Evolutionary conservation across 768 basidiomycete genomes (phyloP), one percentile per base, ranked within the genome.

Genomic region (Candolleomyces efflorescens): DNA sequence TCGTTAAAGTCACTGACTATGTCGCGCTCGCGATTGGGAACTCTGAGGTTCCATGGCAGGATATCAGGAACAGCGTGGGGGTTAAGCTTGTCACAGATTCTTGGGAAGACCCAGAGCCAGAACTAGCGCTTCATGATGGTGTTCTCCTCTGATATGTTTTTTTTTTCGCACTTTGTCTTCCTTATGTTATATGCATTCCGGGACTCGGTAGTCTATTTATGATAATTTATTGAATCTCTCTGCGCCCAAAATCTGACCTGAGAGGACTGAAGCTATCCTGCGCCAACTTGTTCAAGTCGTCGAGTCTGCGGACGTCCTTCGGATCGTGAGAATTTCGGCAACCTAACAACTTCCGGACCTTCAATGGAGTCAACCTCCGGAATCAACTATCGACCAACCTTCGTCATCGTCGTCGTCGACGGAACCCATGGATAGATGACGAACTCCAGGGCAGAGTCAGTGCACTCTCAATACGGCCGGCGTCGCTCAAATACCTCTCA

Each of bases 401-500:
- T 9, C 38, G 9, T 9, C 38, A 39, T 9, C 41, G 15, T 43
- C 17, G 18, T 17, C 15, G 18, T 20, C 15, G 41, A 43, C 17
- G 41, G 17, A 5, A 15, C 41, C 3, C 41, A 43, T 43, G 41
- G 41, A 43, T 43, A 43, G 51, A 89, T 89, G 89, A 74, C 78
- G 39, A 75, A 74, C 9, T 83, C 82, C 36, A 80, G 87, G 65
- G 79, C 83, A 53, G 85, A 86, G 68, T 82, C 87, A n/a, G 85
- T 83, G 62, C 75, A 79, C 12, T 67, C 78, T 11, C 77, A 78
- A 56, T 81, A 75, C 63, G 75, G 80, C 57, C 81, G 87, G 43
- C 81, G 85, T 60, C 81, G 89, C 48, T 90, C 90, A 37, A 90
- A 89, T 67, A 91, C 90, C 1, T 79, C 82, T 0, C 87, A 88